These are phyloP conservation scores for Cyamopsis tetragonoloba DNA, from an alignment of 306 rosid species.

Conservation along the genomic window DNA sequence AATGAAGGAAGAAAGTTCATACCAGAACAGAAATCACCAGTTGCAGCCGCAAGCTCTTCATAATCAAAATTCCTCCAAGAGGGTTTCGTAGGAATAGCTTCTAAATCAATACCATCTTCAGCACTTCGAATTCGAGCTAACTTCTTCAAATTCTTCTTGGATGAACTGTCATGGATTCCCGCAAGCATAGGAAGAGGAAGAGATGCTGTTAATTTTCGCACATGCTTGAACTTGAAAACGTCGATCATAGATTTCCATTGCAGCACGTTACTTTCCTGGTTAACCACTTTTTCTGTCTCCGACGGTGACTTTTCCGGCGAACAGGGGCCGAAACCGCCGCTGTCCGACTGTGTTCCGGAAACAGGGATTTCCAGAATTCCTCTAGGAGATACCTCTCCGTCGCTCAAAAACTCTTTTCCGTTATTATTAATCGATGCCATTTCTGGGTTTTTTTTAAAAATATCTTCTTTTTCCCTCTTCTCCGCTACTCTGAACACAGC, in stretches of 20 bases:
- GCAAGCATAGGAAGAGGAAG: slow-evolving; percentile 51
- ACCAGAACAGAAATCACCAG: slow-evolving; percentile 65
- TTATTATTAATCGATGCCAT: background rate
- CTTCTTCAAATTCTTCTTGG: slow-evolving; percentile 45
- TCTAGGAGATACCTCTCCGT: slow-evolving; percentile 63
- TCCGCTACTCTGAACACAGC: slow-evolving; percentile 22
- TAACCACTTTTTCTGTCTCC: background rate
- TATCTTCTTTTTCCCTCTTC: background rate
- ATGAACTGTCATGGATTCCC: slow-evolving; percentile 44
- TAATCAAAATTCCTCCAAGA: slow-evolving; percentile 82
- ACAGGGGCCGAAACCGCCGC: slow-evolving; percentile 23
- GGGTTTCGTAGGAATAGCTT: slow-evolving; percentile 48
- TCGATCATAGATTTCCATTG: slow-evolving; percentile 66
- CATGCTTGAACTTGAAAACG: slow-evolving; percentile 52
- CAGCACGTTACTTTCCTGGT: slow-evolving; percentile 15
- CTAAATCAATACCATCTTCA: slow-evolving; percentile 41
- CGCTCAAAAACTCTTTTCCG: slow-evolving; percentile 19
- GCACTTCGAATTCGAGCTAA: slow-evolving; percentile 63
- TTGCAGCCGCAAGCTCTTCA: slow-evolving; percentile 67
- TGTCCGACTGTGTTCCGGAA: slow-evolving; percentile 58
- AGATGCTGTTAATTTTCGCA: slow-evolving; percentile 47
- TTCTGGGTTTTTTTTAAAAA: slow-evolving; percentile 39
- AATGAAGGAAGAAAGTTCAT: background rate
- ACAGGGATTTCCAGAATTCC: slow-evolving; percentile 61
- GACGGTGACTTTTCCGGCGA: slow-evolving; percentile 26